A percentile compares a stretch with the other conserved stretches of the same genome.
Conservation (phyloP, 768 basidiomycete genomes). For the Obba rivulosa region DNA sequence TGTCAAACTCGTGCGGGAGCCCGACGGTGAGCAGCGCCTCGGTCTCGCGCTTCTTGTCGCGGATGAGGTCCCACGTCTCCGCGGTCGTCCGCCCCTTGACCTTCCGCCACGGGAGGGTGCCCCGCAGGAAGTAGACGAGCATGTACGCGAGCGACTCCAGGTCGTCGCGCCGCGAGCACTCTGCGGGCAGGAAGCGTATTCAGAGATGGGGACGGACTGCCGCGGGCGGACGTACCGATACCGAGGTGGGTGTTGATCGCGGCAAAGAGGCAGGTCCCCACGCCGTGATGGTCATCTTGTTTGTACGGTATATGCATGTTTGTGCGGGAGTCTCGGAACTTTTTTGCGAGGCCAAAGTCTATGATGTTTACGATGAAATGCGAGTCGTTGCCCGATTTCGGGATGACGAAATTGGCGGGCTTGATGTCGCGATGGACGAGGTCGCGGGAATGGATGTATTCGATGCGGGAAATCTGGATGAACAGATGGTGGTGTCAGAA, state of each 20-base stretch:
- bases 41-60: conserved; percentile 63
- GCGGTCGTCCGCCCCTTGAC: conserved; percentile 57
- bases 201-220: neutral
- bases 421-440: conserved; percentile 97
- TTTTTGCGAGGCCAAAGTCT: conserved; percentile 82
- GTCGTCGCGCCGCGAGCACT: conserved; percentile 74
- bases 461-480: conserved; percentile 83
- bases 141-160: conserved; percentile 79
- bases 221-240: conserved; percentile 45
- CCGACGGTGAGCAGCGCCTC: conserved; percentile 67
- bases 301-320: conserved; percentile 66
- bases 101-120: conserved; percentile 75
- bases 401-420: conserved; percentile 96
- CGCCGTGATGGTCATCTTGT: conserved; percentile 71
- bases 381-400: conserved; percentile 59
- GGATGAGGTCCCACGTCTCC: conserved; percentile 73
- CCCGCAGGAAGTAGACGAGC: conserved; percentile 77
- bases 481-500: conserved; percentile 1
- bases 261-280: conserved; percentile 74
- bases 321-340: conserved; percentile 63
- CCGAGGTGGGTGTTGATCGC: conserved; percentile 73
- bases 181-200: conserved; percentile 27
- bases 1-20: conserved; percentile 76
- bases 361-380: conserved; percentile 81
- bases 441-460: conserved; percentile 93